These are phyloP conservation scores for Ostreobium quekettii DNA, from an alignment of 139 green algal genomes.

Conservation along the genomic window DNA sequence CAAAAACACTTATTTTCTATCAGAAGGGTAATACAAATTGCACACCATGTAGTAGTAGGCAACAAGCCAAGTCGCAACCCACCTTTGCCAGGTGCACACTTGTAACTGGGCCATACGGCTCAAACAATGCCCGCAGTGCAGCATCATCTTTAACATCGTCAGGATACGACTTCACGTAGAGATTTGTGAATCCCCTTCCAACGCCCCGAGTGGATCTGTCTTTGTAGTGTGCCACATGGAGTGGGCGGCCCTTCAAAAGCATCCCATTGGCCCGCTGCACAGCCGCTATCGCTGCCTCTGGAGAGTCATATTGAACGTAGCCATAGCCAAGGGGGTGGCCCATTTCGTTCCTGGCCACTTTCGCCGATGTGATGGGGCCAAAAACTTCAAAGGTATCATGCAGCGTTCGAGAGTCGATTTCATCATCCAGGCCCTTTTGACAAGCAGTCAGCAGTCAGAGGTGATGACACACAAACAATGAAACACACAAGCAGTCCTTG, in stretches of 20 bases:
- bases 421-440: slow-evolving; percentile 43
- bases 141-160: slow-evolving; percentile 50
- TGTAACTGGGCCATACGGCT: slow-evolving; percentile 1
- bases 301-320: slow-evolving; percentile 89
- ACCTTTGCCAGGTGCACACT: slow-evolving; percentile 2
- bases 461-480: too few relatives aligned
- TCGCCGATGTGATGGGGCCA: slow-evolving; percentile 80
- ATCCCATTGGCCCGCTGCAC: slow-evolving; percentile 16
- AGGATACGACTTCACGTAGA: slow-evolving; percentile 89
- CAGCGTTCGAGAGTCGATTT: slow-evolving; percentile 86
- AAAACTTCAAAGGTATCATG: slow-evolving; percentile 90
- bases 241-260: slow-evolving; percentile 6
- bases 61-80: neutral
- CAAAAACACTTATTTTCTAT: too few relatives aligned
- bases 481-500: too few relatives aligned
- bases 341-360: slow-evolving; percentile 49
- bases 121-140: neutral
- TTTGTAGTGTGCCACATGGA: slow-evolving; percentile 11
- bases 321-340: slow-evolving; percentile 80
- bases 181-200: slow-evolving; percentile 66
- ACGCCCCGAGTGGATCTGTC: neutral
- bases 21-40: too few relatives aligned
- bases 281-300: slow-evolving; percentile 34
- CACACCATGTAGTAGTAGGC: neutral
- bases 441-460: neutral